These are phyloP conservation scores for Macrolepiota dolichaula DNA, from an alignment of 768 basidiomycete species.

Conservation along the genomic window DNA sequence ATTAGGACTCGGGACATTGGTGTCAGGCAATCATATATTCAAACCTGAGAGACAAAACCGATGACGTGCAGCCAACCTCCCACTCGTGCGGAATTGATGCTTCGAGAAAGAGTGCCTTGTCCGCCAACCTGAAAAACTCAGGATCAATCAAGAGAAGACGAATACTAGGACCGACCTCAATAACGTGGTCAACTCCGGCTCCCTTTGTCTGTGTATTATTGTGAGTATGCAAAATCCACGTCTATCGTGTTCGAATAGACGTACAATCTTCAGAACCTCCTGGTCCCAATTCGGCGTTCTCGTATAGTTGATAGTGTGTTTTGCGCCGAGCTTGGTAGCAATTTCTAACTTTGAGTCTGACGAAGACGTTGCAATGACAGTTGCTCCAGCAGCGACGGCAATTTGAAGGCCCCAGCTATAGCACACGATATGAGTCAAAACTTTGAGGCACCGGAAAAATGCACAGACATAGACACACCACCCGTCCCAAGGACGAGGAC, in stretches of 20 bases:
- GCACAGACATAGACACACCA: slow-evolving; percentile 48
- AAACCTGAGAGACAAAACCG: slow-evolving; percentile 45
- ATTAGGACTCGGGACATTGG: background rate
- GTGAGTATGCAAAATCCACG: background rate
- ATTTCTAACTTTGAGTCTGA: slow-evolving; percentile 59
- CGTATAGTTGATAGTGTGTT: slow-evolving; percentile 61
- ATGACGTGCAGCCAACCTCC: slow-evolving; percentile 48
- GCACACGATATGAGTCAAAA: background rate
- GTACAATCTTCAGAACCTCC: slow-evolving; percentile 41
- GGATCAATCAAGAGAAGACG: no score
- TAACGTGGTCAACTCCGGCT: slow-evolving; percentile 34
- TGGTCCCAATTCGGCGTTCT: slow-evolving; percentile 56
- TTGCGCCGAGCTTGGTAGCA: slow-evolving; percentile 48
- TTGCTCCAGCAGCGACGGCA: slow-evolving; percentile 59
- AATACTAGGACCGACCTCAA: slow-evolving; percentile 29
- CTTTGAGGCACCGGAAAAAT: slow-evolving; percentile 1
- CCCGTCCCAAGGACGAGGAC: slow-evolving; percentile 57
- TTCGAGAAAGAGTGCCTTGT: slow-evolving; percentile 43
- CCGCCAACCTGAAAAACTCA: slow-evolving; percentile 46
- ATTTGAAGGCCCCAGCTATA: slow-evolving; percentile 54
- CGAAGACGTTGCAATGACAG: slow-evolving; percentile 64
- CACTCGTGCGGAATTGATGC: slow-evolving; percentile 32
- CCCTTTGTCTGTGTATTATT: slow-evolving; percentile 29
- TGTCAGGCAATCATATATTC: background rate
- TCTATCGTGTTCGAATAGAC: slow-evolving; percentile 11